These are phyloP conservation scores for Obba rivulosa DNA, from an alignment of 768 basidiomycete genomes.

Conservation along the genomic window DNA sequence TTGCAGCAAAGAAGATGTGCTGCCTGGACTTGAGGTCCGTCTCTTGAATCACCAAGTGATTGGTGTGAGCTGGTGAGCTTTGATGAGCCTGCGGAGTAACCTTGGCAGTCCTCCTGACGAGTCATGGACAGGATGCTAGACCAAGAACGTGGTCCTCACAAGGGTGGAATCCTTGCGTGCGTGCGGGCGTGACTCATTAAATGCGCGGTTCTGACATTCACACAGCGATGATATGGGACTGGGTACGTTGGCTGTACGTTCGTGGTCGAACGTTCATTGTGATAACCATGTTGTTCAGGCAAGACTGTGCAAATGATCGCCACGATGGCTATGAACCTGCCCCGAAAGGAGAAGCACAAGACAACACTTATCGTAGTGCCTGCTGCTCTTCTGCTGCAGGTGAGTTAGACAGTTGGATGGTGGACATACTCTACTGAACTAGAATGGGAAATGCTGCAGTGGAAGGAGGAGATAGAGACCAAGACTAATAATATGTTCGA, in stretches of 20 bases:
- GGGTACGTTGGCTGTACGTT: constrained; percentile 24
- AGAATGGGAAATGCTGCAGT: constrained; percentile 43
- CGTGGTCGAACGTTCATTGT: not conserved
- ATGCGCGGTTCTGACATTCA: not conserved
- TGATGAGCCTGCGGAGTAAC: not conserved
- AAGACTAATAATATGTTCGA: constrained; percentile 60
- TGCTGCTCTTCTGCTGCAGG: constrained; percentile 69
- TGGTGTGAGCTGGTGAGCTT: constrained; percentile 60
- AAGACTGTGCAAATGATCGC: constrained; percentile 83
- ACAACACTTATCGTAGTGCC: constrained; percentile 75
- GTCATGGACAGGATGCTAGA: constrained; percentile 52
- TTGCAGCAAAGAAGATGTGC: constrained; percentile 42
- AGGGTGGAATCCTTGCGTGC: constrained; percentile 61
- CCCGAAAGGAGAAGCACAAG: constrained; percentile 40
- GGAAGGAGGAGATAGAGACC: constrained; percentile 67
- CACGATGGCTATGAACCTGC: constrained; percentile 64
- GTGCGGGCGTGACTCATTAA: constrained; percentile 18
- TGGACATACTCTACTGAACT: no score
- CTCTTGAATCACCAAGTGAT: constrained; percentile 72
- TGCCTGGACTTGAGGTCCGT: constrained; percentile 67
- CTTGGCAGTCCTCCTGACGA: no score
- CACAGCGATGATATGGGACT: constrained; percentile 68
- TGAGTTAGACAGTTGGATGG: constrained; percentile 15
- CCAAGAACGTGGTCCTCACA: constrained; percentile 44
- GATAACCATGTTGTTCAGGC: constrained; percentile 26